A percentile compares a stretch with the other conserved stretches of the same genome.
Evolutionary conservation across 2,329 filamentous ascomycete genomes (phyloP).

Genomic region (Plectosphaerella plurivora): DNA sequence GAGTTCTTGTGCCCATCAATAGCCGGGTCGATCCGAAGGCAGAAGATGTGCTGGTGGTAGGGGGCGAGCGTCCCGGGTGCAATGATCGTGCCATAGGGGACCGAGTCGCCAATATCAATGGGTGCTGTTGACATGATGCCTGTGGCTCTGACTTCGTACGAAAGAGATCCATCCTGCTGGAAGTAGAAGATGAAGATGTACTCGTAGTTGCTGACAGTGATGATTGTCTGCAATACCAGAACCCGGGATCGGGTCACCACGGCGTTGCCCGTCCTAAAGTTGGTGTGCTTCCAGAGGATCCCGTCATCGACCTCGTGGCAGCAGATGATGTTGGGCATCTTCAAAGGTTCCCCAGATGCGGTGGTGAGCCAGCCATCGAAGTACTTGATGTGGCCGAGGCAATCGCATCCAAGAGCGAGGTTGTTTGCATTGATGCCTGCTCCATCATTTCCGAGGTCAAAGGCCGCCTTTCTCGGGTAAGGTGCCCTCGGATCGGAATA

Average conservation of each 20-base stretch:
- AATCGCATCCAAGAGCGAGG: constrained; percentile 62
- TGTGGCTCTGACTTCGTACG: constrained; percentile 28
- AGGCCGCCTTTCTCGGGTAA: constrained; percentile 64
- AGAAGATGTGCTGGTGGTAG: constrained; percentile 67
- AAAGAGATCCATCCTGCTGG: constrained; percentile 42
- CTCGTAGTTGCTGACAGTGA: constrained; percentile 64
- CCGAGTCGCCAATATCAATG: constrained; percentile 47
- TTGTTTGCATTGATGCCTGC: constrained; percentile 63
- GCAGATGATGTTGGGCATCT: constrained; percentile 28
- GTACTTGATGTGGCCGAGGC: constrained; percentile 56
- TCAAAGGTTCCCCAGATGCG: constrained; percentile 21
- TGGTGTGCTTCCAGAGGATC: constrained; percentile 61
- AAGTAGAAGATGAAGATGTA: constrained; percentile 44
- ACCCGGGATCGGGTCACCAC: constrained; percentile 54
- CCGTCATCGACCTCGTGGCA: constrained; percentile 44
- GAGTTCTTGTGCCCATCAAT: constrained; percentile 57
- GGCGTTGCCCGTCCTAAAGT: constrained; percentile 55
- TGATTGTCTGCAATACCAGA: constrained; percentile 60
- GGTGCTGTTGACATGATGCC: constrained; percentile 42
- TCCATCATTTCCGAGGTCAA: constrained; percentile 66
- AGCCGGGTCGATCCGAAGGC: constrained; percentile 59
- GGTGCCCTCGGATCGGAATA: constrained; percentile 62
- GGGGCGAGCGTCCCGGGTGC: constrained; percentile 57
- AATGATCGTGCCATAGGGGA: constrained; percentile 59
- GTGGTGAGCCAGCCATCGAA: constrained; percentile 28